Evolutionary conservation across 495 filamentous ascomycete genomes (phyloP).

Genomic region (Tricharina praecox): DNA sequence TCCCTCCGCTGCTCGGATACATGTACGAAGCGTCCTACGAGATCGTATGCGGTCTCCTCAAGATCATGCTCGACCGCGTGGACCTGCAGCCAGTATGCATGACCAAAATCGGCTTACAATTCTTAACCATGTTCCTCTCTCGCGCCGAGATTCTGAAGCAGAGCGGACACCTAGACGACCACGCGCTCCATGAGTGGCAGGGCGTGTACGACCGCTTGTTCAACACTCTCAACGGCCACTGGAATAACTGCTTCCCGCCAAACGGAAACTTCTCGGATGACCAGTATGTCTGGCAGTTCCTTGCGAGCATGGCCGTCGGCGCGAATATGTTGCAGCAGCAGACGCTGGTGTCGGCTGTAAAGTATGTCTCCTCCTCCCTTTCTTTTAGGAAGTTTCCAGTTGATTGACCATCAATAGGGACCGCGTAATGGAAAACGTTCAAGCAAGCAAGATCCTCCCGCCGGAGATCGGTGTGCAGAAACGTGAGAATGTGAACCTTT

Average conservation of each 20-base stretch:
- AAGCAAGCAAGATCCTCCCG: slow-evolving; percentile 71
- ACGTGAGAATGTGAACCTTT: slow-evolving; percentile 83
- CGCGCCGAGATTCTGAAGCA: slow-evolving; percentile 87
- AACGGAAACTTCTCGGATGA: slow-evolving; percentile 69
- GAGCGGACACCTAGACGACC: slow-evolving; percentile 45
- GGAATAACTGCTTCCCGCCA: slow-evolving; percentile 72
- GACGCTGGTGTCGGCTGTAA: slow-evolving; percentile 80
- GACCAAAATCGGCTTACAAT: slow-evolving; percentile 68
- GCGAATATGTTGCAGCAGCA: slow-evolving; percentile 88
- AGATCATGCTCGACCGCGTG: slow-evolving; percentile 62
- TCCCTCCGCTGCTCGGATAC: slow-evolving; percentile 73
- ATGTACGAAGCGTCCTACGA: slow-evolving; percentile 79
- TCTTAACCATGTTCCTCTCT: slow-evolving; percentile 88
- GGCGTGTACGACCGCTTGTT: slow-evolving; percentile 70
- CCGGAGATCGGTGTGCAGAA: slow-evolving; percentile 64
- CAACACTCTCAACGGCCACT: slow-evolving; percentile 62
- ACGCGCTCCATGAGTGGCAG: slow-evolving; percentile 69
- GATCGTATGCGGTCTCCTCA: slow-evolving; percentile 75
- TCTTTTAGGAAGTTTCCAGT: too few species aligned
- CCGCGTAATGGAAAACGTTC: slow-evolving; percentile 89
- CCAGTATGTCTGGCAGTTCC: slow-evolving; percentile 93
- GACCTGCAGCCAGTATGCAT: slow-evolving; percentile 63
- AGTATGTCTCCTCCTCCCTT: slow-evolving; percentile 47
- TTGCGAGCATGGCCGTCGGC: slow-evolving; percentile 82
- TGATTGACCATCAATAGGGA: slow-evolving; percentile 36